phyloP scores from a whole-genome alignment of 2,329 filamentous ascomycete species.

The Cyphellophora europaea region DNA sequence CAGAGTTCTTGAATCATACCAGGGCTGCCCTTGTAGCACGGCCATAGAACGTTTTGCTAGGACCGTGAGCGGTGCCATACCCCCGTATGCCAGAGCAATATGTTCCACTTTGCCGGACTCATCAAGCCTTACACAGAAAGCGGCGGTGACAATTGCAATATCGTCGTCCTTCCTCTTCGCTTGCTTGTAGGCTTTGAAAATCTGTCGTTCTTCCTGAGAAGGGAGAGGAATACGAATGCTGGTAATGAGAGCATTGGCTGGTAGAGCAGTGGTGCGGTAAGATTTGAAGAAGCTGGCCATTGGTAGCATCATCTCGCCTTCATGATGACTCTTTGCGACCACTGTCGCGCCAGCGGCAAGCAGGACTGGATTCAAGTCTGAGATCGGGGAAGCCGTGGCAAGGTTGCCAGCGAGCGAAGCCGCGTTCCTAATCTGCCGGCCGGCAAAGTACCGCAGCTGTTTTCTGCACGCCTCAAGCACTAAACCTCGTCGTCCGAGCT shows the following conservation, averaged over 20 bases:
- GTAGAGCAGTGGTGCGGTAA: conserved; percentile 67
- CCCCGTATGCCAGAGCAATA: conserved; percentile 70
- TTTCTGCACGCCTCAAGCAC: conserved; percentile 73
- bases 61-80: conserved; percentile 76
- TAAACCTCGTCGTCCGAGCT: conserved; percentile 61
- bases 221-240: conserved; percentile 68
- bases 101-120: conserved; percentile 56
- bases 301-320: conserved; percentile 60
- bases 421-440: conserved; percentile 82
- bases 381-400: conserved; percentile 79
- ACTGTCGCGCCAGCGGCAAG: conserved; percentile 69
- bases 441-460: conserved; percentile 79
- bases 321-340: conserved; percentile 55
- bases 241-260: conserved; percentile 65
- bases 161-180: conserved; percentile 86
- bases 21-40: conserved; percentile 61
- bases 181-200: conserved; percentile 78
- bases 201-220: conserved; percentile 55
- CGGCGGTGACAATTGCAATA: conserved; percentile 81
- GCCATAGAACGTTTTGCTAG: conserved; percentile 61
- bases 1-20: conserved; percentile 64
- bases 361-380: conserved; percentile 77
- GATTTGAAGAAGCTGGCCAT: conserved; percentile 79
- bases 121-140: conserved; percentile 59
- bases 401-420: conserved; percentile 81